Percentiles rank a stretch among this genome's conserved stretches.
Conservation (phyloP, 2,329 filamentous ascomycete species). For the Harringtonia lauricola region DNA sequence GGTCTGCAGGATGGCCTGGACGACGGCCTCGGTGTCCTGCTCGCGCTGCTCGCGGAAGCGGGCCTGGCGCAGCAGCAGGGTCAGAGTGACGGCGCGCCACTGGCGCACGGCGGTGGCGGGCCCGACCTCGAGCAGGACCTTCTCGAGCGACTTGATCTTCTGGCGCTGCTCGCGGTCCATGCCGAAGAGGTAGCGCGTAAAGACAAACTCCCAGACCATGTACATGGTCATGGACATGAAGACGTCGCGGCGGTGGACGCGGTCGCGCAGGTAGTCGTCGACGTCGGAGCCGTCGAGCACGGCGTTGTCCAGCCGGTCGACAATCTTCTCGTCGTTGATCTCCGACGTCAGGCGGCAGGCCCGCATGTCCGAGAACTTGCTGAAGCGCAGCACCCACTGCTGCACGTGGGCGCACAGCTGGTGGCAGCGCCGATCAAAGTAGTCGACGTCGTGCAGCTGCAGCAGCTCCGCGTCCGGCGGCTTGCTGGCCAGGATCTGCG, state of each 20-base stretch:
- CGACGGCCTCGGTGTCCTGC: slow-evolving; percentile 90
- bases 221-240: slow-evolving; percentile 99
- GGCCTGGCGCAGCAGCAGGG: slow-evolving; percentile 69
- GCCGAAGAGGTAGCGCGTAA: slow-evolving; percentile 94
- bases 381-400: slow-evolving; percentile 96
- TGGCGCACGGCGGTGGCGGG: slow-evolving; percentile 82
- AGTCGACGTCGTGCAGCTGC: slow-evolving; percentile 74
- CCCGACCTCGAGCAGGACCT: slow-evolving; percentile 79
- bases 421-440: slow-evolving; percentile 90
- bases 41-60: slow-evolving; percentile 75
- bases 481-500: slow-evolving; percentile 46
- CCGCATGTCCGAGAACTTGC: slow-evolving; percentile 90
- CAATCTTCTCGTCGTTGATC: slow-evolving; percentile 83
- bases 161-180: slow-evolving; percentile 97
- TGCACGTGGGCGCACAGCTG: slow-evolving; percentile 92
- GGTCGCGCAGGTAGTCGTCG: slow-evolving; percentile 76
- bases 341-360: slow-evolving; percentile 74
- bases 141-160: slow-evolving; percentile 93
- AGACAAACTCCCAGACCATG: slow-evolving; percentile 98
- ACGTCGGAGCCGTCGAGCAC: slow-evolving; percentile 92
- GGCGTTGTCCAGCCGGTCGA: slow-evolving; percentile 87
- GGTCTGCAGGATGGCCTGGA: slow-evolving; percentile 78
- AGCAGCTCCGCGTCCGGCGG: slow-evolving; percentile 61
- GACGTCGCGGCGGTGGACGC: slow-evolving; percentile 78
- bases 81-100: slow-evolving; percentile 93